Percentiles rank a stretch among this genome's conserved stretches.
phyloP scores from a whole-genome alignment of 495 filamentous ascomycete genomes.

The Hypoxylon rickii region DNA sequence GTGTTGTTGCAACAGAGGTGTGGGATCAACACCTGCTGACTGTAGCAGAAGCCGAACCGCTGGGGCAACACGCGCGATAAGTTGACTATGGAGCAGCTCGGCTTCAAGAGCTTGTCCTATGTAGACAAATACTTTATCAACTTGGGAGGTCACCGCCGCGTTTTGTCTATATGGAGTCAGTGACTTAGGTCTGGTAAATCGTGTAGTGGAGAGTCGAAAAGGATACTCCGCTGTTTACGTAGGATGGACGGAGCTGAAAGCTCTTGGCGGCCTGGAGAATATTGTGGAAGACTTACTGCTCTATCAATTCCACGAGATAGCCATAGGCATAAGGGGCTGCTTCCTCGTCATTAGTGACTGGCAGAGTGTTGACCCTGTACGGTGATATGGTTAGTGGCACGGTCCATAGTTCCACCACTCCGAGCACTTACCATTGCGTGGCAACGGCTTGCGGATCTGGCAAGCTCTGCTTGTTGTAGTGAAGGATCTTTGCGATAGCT shows the following conservation, averaged over 20 bases:
- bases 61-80: slow-evolving; percentile 69
- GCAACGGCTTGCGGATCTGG: slow-evolving; percentile 72
- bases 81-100: slow-evolving; percentile 85
- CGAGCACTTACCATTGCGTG: slow-evolving; percentile 63
- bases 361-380: slow-evolving; percentile 71
- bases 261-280: not conserved
- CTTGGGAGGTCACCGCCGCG: slow-evolving; percentile 73
- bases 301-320: slow-evolving; percentile 88
- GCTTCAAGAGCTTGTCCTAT: slow-evolving; percentile 87
- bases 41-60: slow-evolving; percentile 75
- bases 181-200: slow-evolving; percentile 5
- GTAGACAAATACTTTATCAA: slow-evolving; percentile 77
- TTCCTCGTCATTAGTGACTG: slow-evolving; percentile 94
- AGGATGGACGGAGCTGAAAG: not conserved
- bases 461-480: slow-evolving; percentile 80
- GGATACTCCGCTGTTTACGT: not conserved
- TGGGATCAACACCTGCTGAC: slow-evolving; percentile 69
- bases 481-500: slow-evolving; percentile 93
- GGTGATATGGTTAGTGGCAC: slow-evolving; percentile 2
- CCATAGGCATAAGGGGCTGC: slow-evolving; percentile 95
- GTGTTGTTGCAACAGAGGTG: slow-evolving; percentile 64
- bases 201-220: not conserved
- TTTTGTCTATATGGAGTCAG: slow-evolving; percentile 68
- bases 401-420: not conserved
- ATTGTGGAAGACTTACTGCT: slow-evolving; percentile 89